Percentiles rank a stretch among this genome's conserved stretches.
Evolutionary conservation across 148 eudicot species (phyloP).

Genomic region (Fallopia convolvulus): DNA sequence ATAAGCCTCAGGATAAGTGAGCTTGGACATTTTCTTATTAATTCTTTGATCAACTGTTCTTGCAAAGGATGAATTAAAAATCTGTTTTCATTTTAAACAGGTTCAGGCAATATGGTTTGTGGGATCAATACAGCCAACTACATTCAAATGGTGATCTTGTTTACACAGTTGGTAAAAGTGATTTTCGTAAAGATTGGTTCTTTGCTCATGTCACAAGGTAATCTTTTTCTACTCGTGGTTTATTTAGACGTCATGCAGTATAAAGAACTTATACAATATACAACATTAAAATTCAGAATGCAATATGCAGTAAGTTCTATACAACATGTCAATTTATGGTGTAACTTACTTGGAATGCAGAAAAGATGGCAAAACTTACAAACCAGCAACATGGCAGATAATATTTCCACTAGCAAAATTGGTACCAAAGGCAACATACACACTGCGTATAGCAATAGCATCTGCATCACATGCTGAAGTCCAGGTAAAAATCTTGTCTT

Average conservation of each 20-base stretch:
- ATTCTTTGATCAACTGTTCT: background rate
- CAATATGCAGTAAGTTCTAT: too few species aligned
- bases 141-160: conserved; percentile 54
- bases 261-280: too few species aligned
- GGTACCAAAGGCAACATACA: background rate
- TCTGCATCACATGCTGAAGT: background rate
- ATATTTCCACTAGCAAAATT: background rate
- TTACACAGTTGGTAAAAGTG: conserved; percentile 42
- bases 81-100: conserved; percentile 20
- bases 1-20: conserved; percentile 31
- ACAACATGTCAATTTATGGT: too few species aligned
- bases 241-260: too few species aligned
- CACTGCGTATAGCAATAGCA: conserved; percentile 7
- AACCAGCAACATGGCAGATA: conserved; percentile 60
- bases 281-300: too few species aligned
- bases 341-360: conserved; percentile 19
- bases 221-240: background rate
- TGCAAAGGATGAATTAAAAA: background rate
- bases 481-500: background rate
- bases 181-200: conserved; percentile 56
- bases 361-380: conserved; percentile 29
- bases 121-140: conserved; percentile 73
- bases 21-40: background rate
- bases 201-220: conserved; percentile 72
- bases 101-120: conserved; percentile 75